Evolutionary conservation across 768 basidiomycete species (phyloP).

Genomic region (Amanita pseudoporphyria): DNA sequence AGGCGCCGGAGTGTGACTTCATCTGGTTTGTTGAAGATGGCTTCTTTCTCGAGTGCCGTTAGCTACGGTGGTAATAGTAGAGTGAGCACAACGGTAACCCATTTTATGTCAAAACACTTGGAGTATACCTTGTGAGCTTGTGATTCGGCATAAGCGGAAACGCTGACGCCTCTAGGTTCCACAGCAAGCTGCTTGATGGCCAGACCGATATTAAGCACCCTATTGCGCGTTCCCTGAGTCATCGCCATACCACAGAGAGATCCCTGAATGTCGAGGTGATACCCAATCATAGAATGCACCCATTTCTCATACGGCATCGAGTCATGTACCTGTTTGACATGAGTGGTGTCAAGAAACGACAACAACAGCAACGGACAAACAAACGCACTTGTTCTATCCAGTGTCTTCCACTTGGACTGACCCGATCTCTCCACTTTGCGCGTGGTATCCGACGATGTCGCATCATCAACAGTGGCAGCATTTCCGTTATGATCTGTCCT

Average conservation of each 20-base stretch:
- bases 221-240: slow-evolving; percentile 66
- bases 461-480: slow-evolving; percentile 81
- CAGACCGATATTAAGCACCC: slow-evolving; percentile 77
- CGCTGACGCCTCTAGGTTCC: slow-evolving; percentile 48
- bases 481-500: slow-evolving; percentile 66
- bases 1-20: slow-evolving; percentile 64
- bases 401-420: slow-evolving; percentile 56
- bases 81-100: slow-evolving; percentile 13
- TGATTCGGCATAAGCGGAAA: slow-evolving; percentile 61
- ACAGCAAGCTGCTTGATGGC: slow-evolving; percentile 62
- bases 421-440: slow-evolving; percentile 60
- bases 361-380: not conserved
- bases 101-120: not conserved
- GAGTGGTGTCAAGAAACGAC: not conserved
- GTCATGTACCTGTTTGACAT: slow-evolving; percentile 35
- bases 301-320: slow-evolving; percentile 56
- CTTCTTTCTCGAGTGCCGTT: slow-evolving; percentile 28
- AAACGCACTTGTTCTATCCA: slow-evolving; percentile 68
- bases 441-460: slow-evolving; percentile 71
- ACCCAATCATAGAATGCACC: slow-evolving; percentile 70
- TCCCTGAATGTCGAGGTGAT: slow-evolving; percentile 59
- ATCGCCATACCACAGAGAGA: slow-evolving; percentile 79
- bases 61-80: slow-evolving; percentile 11
- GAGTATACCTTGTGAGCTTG: slow-evolving; percentile 57
- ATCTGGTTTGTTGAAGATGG: slow-evolving; percentile 39